A percentile compares a stretch with the other conserved stretches of the same genome.
Conservation (phyloP, 177 flowering plant species). For the Vitis hybrid region DNA sequence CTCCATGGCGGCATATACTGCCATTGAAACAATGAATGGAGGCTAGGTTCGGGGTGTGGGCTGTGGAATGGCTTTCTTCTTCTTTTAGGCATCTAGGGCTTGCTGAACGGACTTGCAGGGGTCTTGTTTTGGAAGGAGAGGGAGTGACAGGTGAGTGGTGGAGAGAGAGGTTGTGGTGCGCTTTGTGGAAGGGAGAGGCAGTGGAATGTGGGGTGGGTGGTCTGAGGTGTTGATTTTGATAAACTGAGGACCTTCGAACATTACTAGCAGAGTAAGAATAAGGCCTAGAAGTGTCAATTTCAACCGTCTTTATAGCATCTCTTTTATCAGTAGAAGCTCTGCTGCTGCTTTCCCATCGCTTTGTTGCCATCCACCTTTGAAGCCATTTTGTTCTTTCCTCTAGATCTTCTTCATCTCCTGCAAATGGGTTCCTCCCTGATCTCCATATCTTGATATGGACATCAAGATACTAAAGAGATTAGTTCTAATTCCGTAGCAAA, state of each 20-base stretch:
- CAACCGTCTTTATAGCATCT: slow-evolving; percentile 44
- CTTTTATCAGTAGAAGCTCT: slow-evolving; percentile 68
- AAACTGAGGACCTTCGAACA: slow-evolving; percentile 16
- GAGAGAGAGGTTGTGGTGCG: slow-evolving; percentile 22
- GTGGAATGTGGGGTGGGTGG: slow-evolving; percentile 20
- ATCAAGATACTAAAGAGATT: neutral
- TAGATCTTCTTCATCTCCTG: slow-evolving; percentile 42
- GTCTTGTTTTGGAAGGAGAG: slow-evolving; percentile 55
- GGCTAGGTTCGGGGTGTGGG: slow-evolving; percentile 47
- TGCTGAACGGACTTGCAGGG: slow-evolving; percentile 61
- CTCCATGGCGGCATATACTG: neutral
- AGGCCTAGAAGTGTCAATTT: slow-evolving; percentile 53
- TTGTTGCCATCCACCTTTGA: slow-evolving; percentile 63
- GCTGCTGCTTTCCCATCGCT: slow-evolving; percentile 41
- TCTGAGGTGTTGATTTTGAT: slow-evolving; percentile 19
- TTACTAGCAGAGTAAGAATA: slow-evolving; percentile 40
- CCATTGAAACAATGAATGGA: neutral
- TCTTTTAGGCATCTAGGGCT: slow-evolving; percentile 70
- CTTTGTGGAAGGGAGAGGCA: slow-evolving; percentile 46
- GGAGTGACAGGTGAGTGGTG: slow-evolving; percentile 53
- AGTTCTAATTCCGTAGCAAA: neutral
- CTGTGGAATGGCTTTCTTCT: slow-evolving; percentile 46
- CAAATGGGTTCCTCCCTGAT: slow-evolving; percentile 40
- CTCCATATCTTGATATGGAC: slow-evolving; percentile 39
- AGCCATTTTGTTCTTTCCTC: slow-evolving; percentile 55